Evolutionary conservation across 2,329 filamentous ascomycete species (phyloP).

Genomic region (Monosporascus sp.): DNA sequence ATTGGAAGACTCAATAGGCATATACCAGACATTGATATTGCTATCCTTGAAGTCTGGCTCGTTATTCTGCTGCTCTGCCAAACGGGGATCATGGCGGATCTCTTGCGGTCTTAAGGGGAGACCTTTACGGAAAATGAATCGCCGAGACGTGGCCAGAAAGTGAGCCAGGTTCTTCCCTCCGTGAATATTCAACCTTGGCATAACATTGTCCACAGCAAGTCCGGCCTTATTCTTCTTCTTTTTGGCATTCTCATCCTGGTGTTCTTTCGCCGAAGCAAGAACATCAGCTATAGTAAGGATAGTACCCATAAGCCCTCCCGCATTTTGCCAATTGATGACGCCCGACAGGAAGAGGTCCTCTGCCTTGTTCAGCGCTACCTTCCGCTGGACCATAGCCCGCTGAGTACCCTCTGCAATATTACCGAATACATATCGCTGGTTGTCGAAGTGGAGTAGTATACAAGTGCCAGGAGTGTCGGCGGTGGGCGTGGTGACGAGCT

Average conservation of each 20-base stretch:
- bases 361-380: constrained; percentile 58
- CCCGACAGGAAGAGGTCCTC: constrained; percentile 82
- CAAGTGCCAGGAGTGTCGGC: constrained; percentile 81
- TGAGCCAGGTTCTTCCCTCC: constrained; percentile 78
- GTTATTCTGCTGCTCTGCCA: constrained; percentile 37
- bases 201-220: constrained; percentile 6
- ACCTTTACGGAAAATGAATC: constrained; percentile 82
- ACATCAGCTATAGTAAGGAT: constrained; percentile 78
- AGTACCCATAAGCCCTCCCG: constrained; percentile 79
- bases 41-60: constrained; percentile 70
- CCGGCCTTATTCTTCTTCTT: constrained; percentile 31
- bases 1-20: constrained; percentile 48
- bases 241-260: constrained; percentile 34
- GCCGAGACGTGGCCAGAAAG: constrained; percentile 72
- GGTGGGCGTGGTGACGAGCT: constrained; percentile 77
- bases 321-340: constrained; percentile 66
- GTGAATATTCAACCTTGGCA: constrained; percentile 58
- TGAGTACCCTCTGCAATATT: constrained; percentile 81
- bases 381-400: constrained; percentile 66
- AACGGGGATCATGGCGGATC: constrained; percentile 44
- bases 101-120: constrained; percentile 71
- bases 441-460: constrained; percentile 74
- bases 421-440: constrained; percentile 80
- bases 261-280: constrained; percentile 40
- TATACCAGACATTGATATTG: constrained; percentile 78